Evolutionary conservation across 2,329 filamentous ascomycete species (phyloP), one percentile per base, ranked within the genome.

Genomic region (Pseudogymnoascus pannorum): DNA sequence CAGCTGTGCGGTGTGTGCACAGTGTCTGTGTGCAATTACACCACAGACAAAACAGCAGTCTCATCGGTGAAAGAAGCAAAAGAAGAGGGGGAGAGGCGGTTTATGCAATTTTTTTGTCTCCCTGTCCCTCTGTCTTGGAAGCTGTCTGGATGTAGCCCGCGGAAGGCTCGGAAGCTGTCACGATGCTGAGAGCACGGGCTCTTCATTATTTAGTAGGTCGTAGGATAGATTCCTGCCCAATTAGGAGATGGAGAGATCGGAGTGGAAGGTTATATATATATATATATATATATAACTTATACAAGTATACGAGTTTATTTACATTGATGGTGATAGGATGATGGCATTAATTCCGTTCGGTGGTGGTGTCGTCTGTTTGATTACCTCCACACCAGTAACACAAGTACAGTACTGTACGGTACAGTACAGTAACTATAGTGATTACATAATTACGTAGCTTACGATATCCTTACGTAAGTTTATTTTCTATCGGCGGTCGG

Each of bases 371-470:
- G n/a, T 5, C 18, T 18, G 16, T 22, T 42, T 42, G 38, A 42
- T 42, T 42, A 42, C 38, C 26, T 29, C 26, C 26, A n/a, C n/a
- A n/a, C n/a, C n/a, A n/a, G n/a, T n/a, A n/a, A n/a, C n/a, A n/a
- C n/a, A n/a, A n/a, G n/a, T n/a, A n/a, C n/a, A n/a, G n/a, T n/a
- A n/a, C n/a, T n/a, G n/a, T n/a, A n/a, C n/a, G n/a, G n/a, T n/a
- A n/a, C n/a, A n/a, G 26, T 4, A 29, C 26, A 7, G 7, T 18
- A 40, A 11, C 8, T 4, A 40, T 11, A 5, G 20, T 24, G 40
- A 44, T 44, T 44, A 44, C 20, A 44, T 44, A 44, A 44, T 44
- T 44, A 44, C 20, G 40, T 44, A 44, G 42, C 20, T 48, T 48
- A 48, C 42, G 22, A 26, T 12, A 26, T 12, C 4, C 22, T 48